phyloP scores from a whole-genome alignment of 371 early-diverging fungal genomes.

The Mucor piriformis region DNA sequence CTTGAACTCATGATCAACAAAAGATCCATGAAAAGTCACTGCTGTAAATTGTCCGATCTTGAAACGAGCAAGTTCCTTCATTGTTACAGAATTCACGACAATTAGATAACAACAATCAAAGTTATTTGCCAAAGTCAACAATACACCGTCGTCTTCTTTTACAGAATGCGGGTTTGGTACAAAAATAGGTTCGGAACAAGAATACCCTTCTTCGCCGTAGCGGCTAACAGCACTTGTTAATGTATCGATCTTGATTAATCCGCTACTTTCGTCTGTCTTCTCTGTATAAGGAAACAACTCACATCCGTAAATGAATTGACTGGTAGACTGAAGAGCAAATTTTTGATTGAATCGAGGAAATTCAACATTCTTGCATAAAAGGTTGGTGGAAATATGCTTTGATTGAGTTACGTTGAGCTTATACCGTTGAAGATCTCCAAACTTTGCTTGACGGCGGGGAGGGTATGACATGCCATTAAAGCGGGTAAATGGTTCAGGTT shows the following conservation, averaged over 20 bases:
- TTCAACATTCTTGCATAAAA: conserved; percentile 49
- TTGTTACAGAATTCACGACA: conserved; percentile 54
- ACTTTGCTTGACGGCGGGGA: conserved; percentile 23
- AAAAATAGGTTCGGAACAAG: conserved; percentile 71
- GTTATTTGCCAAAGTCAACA: conserved; percentile 52
- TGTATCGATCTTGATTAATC: conserved; percentile 51
- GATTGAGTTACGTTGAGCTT: conserved; percentile 17
- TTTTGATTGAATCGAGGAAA: conserved; percentile 42
- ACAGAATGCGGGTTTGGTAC: conserved; percentile 48
- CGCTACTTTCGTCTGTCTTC: conserved; percentile 28
- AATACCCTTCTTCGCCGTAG: conserved; percentile 36
- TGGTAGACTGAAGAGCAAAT: background rate
- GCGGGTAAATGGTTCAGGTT: background rate
- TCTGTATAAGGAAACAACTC: conserved; percentile 30
- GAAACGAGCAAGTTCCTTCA: conserved; percentile 57
- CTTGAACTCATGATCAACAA: conserved; percentile 39
- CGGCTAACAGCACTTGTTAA: background rate
- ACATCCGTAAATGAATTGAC: conserved; percentile 51
- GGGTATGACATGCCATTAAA: conserved; percentile 25
- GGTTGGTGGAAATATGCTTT: conserved; percentile 22
- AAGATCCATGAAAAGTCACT: conserved; percentile 61
- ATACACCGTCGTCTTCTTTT: conserved; percentile 66
- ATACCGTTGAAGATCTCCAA: conserved; percentile 38
- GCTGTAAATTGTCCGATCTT: conserved; percentile 51
- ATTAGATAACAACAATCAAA: conserved; percentile 51